A percentile compares a stretch with the other conserved stretches of the same genome.
Evolutionary conservation across 2,329 filamentous ascomycete genomes (phyloP).

Genomic region (Monilinia fructigena): DNA sequence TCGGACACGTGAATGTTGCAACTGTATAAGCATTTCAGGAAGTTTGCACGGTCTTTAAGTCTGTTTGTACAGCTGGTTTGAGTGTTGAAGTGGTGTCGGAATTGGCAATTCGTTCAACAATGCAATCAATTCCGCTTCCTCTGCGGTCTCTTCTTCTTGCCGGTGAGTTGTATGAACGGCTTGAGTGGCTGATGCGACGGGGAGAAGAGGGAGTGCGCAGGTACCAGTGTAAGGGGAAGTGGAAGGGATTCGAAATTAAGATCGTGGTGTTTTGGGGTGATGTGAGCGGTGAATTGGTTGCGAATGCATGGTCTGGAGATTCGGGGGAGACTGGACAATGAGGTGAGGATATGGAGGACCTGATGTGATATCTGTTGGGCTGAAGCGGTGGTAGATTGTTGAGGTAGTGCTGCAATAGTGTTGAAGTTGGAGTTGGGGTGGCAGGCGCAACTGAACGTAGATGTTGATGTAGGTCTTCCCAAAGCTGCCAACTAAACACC

Average conservation of each 20-base stretch:
- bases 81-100: constrained; percentile 54
- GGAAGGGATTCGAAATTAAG: constrained; percentile 66
- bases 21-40: constrained; percentile 55
- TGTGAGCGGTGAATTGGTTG: constrained; percentile 54
- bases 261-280: constrained; percentile 49
- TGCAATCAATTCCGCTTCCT: constrained; percentile 31
- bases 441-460: background rate
- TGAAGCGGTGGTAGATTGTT: constrained; percentile 19
- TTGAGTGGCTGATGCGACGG: constrained; percentile 49
- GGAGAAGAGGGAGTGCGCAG: constrained; percentile 64
- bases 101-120: constrained; percentile 47
- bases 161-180: constrained; percentile 49
- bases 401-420: background rate
- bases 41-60: constrained; percentile 46
- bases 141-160: constrained; percentile 50
- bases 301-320: constrained; percentile 51
- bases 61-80: constrained; percentile 46
- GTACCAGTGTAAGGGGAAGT: constrained; percentile 43
- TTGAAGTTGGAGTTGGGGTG: background rate
- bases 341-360: constrained; percentile 56
- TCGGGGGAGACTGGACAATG: constrained; percentile 59
- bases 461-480: constrained; percentile 19
- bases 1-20: constrained; percentile 53
- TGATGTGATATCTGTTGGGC: constrained; percentile 25
- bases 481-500: constrained; percentile 35